Base-by-base conservation (phyloP, 306 rosid genomes). In the Vicia faba region DNA sequence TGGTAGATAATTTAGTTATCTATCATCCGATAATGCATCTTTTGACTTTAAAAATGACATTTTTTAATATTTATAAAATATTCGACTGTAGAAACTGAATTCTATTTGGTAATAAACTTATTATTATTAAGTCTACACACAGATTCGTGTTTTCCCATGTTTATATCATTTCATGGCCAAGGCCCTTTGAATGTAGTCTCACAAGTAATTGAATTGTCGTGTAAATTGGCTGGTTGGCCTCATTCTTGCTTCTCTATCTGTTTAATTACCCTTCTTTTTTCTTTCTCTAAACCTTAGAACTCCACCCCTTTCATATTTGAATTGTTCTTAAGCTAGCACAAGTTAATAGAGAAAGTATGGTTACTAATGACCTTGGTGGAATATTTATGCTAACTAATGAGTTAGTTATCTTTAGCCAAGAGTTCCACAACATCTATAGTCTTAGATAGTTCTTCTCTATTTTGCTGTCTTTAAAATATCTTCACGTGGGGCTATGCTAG, bases 31-130 rank as follows among this genome's bases (percentile, higher is more conserved):
- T 53, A 43, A 56, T 4, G 14, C 25, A 35, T 58, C 65, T 58
- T 29, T 28, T 7, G 46, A 48, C 12, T 15, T 25, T 15, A 59
- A 66, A 56, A 54, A 39, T 50, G 61, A 12, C 26, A 39, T 25
- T 25, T 25, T 25, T 25, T 25, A 25, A 25, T 25, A 25, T 25
- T 11, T 51, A 10, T 4, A 20, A 51, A 33, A 57, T 40, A 35
- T 46, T 59, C 16, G 14, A 40, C 61, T 45, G 39, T 29, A 58
- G 73, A 40, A 57, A 48, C 39, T 71, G 38, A 43, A 51, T 29
- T 19, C 15, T 41, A 50, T 41, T 14, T 25, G 33, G 51, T 7
- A 18, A 31, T 44, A 49, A 39, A 11, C 15, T 20, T 55, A 20
- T 1, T 20, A 20, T 20, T 20, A 20, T 20, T 20, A 20, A 20